These are phyloP conservation scores for Trichophyton equinum DNA, from an alignment of 2,329 filamentous ascomycete genomes.

Conservation along the genomic window DNA sequence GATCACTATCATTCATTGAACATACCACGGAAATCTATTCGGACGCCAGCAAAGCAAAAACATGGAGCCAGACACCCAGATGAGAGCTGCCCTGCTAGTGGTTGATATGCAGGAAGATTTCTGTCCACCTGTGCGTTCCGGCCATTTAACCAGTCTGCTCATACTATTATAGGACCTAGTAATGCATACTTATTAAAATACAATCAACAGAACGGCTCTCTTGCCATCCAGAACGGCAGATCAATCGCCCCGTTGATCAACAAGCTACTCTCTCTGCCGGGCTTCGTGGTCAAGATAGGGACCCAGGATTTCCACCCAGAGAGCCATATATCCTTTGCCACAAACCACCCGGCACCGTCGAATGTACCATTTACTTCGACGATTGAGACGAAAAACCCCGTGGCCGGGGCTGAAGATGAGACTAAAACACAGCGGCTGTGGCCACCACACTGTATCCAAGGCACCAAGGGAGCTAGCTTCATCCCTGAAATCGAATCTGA, in stretches of 20 bases:
- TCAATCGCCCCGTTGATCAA: conserved; percentile 61
- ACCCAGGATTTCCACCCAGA: conserved; percentile 87
- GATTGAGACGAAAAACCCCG: conserved; percentile 42
- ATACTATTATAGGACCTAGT: background rate
- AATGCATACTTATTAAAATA: background rate
- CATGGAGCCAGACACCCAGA: conserved; percentile 15
- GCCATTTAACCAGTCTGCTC: background rate
- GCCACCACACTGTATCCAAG: conserved; percentile 80
- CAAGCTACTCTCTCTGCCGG: conserved; percentile 53
- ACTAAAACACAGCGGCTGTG: conserved; percentile 60
- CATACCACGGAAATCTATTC: too few species aligned
- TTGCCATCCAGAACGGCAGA: conserved; percentile 66
- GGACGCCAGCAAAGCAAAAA: background rate
- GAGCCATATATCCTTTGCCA: conserved; percentile 77
- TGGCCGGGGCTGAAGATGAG: conserved; percentile 42
- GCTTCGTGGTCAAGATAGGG: conserved; percentile 60
- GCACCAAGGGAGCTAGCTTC: conserved; percentile 58
- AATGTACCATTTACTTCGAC: conserved; percentile 56
- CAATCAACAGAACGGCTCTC: conserved; percentile 55
- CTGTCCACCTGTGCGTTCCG: conserved; percentile 61
- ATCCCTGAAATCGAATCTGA: conserved; percentile 54
- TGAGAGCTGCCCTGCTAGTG: conserved; percentile 52
- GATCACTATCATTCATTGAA: too few species aligned
- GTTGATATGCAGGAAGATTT: conserved; percentile 94
- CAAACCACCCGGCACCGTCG: conserved; percentile 54